phyloP scores from a whole-genome alignment of 768 basidiomycete species.

The Naganishia randhawae region DNA sequence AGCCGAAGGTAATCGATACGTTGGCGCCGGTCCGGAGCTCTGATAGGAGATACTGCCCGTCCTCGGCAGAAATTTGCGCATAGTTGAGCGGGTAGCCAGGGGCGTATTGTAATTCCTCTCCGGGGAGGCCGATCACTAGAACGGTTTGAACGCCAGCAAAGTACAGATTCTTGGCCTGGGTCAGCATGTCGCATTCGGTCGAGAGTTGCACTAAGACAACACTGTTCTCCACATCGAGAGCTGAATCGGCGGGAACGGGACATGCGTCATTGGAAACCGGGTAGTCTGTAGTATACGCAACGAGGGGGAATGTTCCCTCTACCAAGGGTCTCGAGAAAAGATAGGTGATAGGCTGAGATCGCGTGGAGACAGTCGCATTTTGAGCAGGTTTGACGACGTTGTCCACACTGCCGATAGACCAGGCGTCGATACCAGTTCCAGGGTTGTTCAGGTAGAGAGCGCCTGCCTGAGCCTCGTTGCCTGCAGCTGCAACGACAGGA shows the following conservation, averaged over 20 bases:
- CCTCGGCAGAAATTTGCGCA: slow-evolving; percentile 39
- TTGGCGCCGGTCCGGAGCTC: slow-evolving; percentile 32
- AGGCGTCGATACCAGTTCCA: slow-evolving; percentile 59
- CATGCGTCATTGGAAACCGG: slow-evolving; percentile 63
- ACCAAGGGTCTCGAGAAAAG: slow-evolving; percentile 57
- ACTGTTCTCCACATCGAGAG: slow-evolving; percentile 57
- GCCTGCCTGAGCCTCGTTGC: slow-evolving; percentile 60
- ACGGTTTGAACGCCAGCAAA: slow-evolving; percentile 23
- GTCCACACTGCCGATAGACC: slow-evolving; percentile 51
- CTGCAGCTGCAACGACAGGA: slow-evolving; percentile 62
- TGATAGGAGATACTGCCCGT: slow-evolving; percentile 41
- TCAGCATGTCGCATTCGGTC: slow-evolving; percentile 25
- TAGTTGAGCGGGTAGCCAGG: slow-evolving; percentile 35
- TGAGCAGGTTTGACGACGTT: slow-evolving; percentile 62
- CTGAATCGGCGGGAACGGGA: slow-evolving; percentile 57
- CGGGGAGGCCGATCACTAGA: slow-evolving; percentile 16
- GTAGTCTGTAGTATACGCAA: slow-evolving; percentile 50
- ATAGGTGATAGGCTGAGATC: slow-evolving; percentile 55
- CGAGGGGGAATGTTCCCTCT: slow-evolving; percentile 55
- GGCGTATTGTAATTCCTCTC: slow-evolving; percentile 2
- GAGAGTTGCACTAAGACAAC: slow-evolving; percentile 59
- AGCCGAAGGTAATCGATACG: slow-evolving; percentile 39
- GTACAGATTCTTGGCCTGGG: slow-evolving; percentile 17
- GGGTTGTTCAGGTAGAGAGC: slow-evolving; percentile 62
- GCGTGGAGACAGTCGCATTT: slow-evolving; percentile 56